These are phyloP conservation scores for Fusarium odoratissimum DNA, from an alignment of 2,329 filamentous ascomycete genomes.

Conservation along the genomic window DNA sequence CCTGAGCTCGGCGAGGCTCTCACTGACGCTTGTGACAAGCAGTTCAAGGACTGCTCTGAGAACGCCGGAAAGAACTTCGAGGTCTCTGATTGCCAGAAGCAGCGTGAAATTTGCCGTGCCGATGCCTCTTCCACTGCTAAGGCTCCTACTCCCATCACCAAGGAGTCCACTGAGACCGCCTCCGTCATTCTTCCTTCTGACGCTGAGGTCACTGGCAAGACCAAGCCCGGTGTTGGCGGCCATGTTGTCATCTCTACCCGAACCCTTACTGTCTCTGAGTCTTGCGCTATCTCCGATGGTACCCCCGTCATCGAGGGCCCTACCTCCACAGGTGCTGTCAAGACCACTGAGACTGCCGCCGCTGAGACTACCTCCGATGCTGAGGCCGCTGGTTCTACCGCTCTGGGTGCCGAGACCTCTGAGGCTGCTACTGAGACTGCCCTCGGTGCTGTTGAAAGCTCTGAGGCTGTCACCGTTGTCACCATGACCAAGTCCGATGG, in stretches of 20 bases:
- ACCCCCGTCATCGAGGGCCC: constrained; percentile 38
- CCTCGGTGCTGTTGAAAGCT: constrained; percentile 9
- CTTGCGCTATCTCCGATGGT: constrained; percentile 41
- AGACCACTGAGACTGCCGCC: constrained; percentile 18
- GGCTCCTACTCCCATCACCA: constrained; percentile 27
- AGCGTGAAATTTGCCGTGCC: constrained; percentile 41
- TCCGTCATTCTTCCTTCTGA: constrained; percentile 43
- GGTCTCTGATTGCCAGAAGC: constrained; percentile 41
- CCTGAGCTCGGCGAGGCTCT: constrained; percentile 38
- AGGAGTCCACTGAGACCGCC: constrained; percentile 43
- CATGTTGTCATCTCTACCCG: constrained; percentile 42
- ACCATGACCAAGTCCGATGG: constrained; percentile 37
- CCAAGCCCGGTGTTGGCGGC: constrained; percentile 37
- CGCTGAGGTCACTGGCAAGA: constrained; percentile 27
- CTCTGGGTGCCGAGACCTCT: constrained; percentile 30
- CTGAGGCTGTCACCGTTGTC: constrained; percentile 22
- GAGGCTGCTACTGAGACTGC: constrained; percentile 13
- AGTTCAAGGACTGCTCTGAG: constrained; percentile 40
- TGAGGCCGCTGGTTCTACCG: constrained; percentile 17
- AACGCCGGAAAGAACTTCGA: constrained; percentile 43
- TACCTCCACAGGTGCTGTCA: constrained; percentile 25
- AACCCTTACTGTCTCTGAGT: constrained; percentile 44
- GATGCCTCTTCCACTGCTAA: constrained; percentile 41
- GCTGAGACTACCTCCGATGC: constrained; percentile 20
- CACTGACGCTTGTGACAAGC: constrained; percentile 42